Percentiles rank a stretch among this genome's conserved stretches.
Evolutionary conservation across 306 rosid genomes (phyloP).

Genomic region (Trifolium dubium): DNA sequence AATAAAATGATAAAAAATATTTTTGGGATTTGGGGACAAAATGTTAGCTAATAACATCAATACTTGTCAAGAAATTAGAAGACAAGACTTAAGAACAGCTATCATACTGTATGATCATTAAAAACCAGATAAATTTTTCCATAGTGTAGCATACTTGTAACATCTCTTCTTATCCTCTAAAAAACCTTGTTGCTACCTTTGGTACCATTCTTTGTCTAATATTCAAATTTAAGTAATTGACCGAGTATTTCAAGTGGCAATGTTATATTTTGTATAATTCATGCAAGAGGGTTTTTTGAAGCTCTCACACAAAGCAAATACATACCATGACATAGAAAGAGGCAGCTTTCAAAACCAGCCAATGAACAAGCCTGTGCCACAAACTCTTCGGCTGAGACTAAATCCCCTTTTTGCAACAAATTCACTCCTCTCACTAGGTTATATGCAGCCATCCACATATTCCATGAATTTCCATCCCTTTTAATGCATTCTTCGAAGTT

Average conservation of each 20-base stretch:
- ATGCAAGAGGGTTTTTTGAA: slow-evolving; percentile 16
- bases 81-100: not conserved
- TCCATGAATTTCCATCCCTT: slow-evolving; percentile 52
- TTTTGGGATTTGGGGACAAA: not conserved
- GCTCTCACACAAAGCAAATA: slow-evolving; percentile 34
- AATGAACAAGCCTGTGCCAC: slow-evolving; percentile 71
- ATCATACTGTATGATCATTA: not conserved
- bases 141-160: not conserved
- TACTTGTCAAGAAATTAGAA: slow-evolving; percentile 4
- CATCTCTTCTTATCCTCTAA: slow-evolving; percentile 11
- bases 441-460: slow-evolving; percentile 65
- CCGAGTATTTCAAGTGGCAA: slow-evolving; percentile 18
- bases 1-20: not conserved
- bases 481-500: slow-evolving; percentile 55
- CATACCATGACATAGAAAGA: slow-evolving; percentile 80
- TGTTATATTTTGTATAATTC: not conserved
- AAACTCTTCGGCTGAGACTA: slow-evolving; percentile 73
- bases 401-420: slow-evolving; percentile 61
- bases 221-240: slow-evolving; percentile 32
- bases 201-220: slow-evolving; percentile 23
- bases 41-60: slow-evolving; percentile 4
- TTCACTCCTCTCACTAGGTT: slow-evolving; percentile 66
- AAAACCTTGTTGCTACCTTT: not conserved
- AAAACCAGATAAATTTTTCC: slow-evolving; percentile 7
- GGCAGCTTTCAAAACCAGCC: slow-evolving; percentile 70